Percentiles rank a stretch among this genome's conserved stretches.
Evolutionary conservation across 148 eudicot genomes (phyloP).

Genomic region (Drosera capensis): DNA sequence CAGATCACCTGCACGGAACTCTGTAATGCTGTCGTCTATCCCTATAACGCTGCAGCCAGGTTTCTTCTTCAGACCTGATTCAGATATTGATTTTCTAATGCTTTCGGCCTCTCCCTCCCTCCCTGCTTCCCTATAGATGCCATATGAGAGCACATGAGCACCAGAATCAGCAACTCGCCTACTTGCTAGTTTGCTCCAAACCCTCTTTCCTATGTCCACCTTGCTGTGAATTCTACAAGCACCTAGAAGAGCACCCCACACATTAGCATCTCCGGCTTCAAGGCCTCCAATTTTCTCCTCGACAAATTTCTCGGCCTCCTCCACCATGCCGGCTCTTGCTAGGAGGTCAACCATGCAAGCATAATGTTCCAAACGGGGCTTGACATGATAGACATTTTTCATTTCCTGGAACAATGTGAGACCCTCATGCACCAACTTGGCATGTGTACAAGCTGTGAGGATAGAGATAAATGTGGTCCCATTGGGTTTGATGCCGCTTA

Average conservation of each 20-base stretch:
- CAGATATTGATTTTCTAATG: slow-evolving; percentile 11
- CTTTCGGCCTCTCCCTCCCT: slow-evolving; percentile 22
- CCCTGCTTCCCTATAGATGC: slow-evolving; percentile 28
- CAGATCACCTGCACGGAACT: slow-evolving; percentile 19
- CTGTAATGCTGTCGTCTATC: slow-evolving; percentile 7
- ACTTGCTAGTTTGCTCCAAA: slow-evolving; percentile 17
- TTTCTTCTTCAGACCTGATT: slow-evolving; percentile 18
- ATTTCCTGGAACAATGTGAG: slow-evolving; percentile 21
- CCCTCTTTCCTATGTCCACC: slow-evolving; percentile 16
- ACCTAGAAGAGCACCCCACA: slow-evolving; percentile 26
- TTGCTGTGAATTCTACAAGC: slow-evolving; percentile 26
- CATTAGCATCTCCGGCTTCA: slow-evolving; percentile 19
- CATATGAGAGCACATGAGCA: slow-evolving; percentile 21
- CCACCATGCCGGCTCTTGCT: slow-evolving; percentile 24
- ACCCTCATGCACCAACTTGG: slow-evolving; percentile 20
- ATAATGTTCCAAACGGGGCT: slow-evolving; percentile 22
- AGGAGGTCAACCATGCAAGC: slow-evolving; percentile 33
- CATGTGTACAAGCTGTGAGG: slow-evolving; percentile 26
- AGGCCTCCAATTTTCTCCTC: slow-evolving; percentile 19
- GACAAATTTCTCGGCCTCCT: slow-evolving; percentile 23
- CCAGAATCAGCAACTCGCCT: slow-evolving; percentile 22
- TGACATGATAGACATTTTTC: slow-evolving; percentile 14
- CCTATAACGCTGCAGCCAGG: slow-evolving; percentile 24
- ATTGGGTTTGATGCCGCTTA: slow-evolving; percentile 12
- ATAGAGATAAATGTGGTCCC: slow-evolving; percentile 23